Conservation (phyloP, 2,329 filamentous ascomycete genomes). For the Arachnomyces sp. region DNA sequence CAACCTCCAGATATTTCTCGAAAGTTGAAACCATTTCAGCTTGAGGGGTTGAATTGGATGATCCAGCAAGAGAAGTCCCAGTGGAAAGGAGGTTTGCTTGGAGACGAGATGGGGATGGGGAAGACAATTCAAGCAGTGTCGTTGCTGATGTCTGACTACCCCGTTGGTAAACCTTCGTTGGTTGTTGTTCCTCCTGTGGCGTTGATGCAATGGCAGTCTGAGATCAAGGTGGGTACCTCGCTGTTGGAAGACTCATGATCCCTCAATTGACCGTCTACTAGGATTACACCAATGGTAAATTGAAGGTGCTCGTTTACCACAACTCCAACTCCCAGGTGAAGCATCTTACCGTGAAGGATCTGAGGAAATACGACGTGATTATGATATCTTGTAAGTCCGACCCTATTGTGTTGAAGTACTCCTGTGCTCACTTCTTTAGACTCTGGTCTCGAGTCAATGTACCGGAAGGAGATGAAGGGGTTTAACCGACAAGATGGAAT, state of each 20-base stretch:
- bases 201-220: conserved; percentile 86
- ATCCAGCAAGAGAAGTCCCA: conserved; percentile 72
- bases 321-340: conserved; percentile 79
- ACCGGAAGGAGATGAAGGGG: conserved; percentile 85
- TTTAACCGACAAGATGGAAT: conserved; percentile 72
- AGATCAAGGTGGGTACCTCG: conserved; percentile 53
- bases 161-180: conserved; percentile 69
- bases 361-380: conserved; percentile 82
- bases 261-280: conserved; percentile 13
- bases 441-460: conserved; percentile 73
- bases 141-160: conserved; percentile 95
- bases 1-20: conserved; percentile 74
- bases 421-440: conserved; percentile 24
- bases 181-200: conserved; percentile 90
- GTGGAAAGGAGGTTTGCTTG: conserved; percentile 83
- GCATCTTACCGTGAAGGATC: conserved; percentile 61
- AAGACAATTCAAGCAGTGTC: conserved; percentile 98
- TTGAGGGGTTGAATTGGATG: conserved; percentile 94
- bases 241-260: neutral
- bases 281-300: conserved; percentile 70
- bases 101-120: conserved; percentile 97
- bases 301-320: conserved; percentile 88
- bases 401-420: neutral
- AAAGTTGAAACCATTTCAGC: conserved; percentile 83
- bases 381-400: conserved; percentile 83